These are phyloP conservation scores for Calonectria crousiana DNA, from an alignment of 2,329 filamentous ascomycete genomes.

Conservation along the genomic window DNA sequence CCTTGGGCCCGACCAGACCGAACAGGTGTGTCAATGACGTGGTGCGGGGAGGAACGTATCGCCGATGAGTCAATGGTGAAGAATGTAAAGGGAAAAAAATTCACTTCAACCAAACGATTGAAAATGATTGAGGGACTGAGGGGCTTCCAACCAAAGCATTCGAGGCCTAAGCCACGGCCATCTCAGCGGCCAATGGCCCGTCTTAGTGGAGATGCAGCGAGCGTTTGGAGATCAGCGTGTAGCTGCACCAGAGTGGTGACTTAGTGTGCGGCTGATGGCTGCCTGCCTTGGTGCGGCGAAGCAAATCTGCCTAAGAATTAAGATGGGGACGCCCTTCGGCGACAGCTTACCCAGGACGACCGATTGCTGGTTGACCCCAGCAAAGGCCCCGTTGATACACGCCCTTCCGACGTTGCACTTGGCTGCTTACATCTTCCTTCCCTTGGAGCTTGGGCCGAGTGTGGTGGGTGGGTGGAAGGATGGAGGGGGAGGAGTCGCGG, in stretches of 20 bases:
- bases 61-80: conserved; percentile 20
- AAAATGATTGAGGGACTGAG: neutral
- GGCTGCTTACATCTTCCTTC: neutral
- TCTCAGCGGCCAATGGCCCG: neutral
- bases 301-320: conserved; percentile 14
- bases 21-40: neutral
- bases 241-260: neutral
- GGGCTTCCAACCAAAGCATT: neutral
- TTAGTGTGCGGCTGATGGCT: conserved; percentile 20
- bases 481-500: neutral
- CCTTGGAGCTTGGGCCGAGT: conserved; percentile 1
- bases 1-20: neutral
- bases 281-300: conserved; percentile 6
- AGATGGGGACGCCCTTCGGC: neutral
- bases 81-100: neutral
- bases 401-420: neutral
- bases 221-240: neutral
- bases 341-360: neutral
- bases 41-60: neutral
- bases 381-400: neutral
- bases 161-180: conserved; percentile 4
- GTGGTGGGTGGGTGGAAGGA: neutral
- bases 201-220: conserved; percentile 10
- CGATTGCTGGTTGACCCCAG: neutral
- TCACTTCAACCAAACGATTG: neutral